Percentiles rank a stretch among this genome's conserved stretches.
Evolutionary conservation across 441 rosid species (phyloP).

Genomic region (Erodium moschatum): DNA sequence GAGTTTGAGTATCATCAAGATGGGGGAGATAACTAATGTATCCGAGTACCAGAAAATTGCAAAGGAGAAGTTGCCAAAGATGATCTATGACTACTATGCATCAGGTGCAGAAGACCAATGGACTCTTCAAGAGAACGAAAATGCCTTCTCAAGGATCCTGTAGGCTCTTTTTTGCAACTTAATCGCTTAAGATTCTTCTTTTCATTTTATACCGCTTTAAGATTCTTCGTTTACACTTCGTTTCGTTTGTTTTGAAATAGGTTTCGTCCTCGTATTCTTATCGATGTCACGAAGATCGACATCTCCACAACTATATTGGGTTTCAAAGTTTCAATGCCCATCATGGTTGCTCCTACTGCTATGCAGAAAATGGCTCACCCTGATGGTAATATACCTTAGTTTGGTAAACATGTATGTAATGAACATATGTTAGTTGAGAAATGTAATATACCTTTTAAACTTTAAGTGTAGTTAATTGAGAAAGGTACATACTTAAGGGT

Average conservation of each 20-base stretch:
- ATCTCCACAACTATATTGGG: constrained; percentile 67
- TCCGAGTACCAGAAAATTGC: constrained; percentile 77
- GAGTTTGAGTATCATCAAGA: constrained; percentile 20
- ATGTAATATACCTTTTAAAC: no score
- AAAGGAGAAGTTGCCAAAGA: constrained; percentile 79
- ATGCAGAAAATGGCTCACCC: constrained; percentile 99
- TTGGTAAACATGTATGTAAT: constrained; percentile 5
- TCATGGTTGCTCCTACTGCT: constrained; percentile 94
- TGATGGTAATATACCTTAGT: constrained; percentile 45
- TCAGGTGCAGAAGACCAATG: constrained; percentile 96
- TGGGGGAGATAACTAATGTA: constrained; percentile 80
- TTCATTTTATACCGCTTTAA: no score
- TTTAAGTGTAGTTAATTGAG: no score
- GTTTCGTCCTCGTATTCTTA: constrained; percentile 82
- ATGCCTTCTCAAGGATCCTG: constrained; percentile 84
- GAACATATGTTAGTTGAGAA: no score
- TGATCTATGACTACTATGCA: constrained; percentile 87
- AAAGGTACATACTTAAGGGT: no score
- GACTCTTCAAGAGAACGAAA: constrained; percentile 74
- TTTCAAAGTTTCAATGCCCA: constrained; percentile 89
- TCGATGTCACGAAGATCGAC: constrained; percentile 81
- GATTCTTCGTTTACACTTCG: background rate
- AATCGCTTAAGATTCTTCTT: no score
- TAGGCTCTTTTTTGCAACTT: constrained; percentile 26
- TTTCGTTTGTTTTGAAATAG: constrained; percentile 28